A percentile compares a stretch with the other conserved stretches of the same genome.
phyloP scores from a whole-genome alignment of 441 rosid genomes.

The Arabidopsis lyrata region DNA sequence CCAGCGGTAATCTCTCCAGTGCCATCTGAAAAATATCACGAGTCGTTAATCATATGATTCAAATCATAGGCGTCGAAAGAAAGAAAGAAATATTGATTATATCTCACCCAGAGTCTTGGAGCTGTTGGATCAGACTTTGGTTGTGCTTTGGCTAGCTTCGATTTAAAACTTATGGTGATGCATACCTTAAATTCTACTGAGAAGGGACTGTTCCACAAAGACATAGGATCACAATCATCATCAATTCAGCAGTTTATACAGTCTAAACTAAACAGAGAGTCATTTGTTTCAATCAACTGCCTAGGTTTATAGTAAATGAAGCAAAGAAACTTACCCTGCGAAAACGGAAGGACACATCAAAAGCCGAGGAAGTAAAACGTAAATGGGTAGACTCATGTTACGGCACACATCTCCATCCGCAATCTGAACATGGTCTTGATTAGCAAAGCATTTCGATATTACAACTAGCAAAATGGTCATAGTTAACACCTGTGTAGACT shows the following conservation, averaged over 20 bases:
- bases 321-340: constrained; percentile 67
- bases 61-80: constrained; percentile 7
- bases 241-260: constrained; percentile 1
- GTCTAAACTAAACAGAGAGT: background rate
- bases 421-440: constrained; percentile 50
- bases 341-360: constrained; percentile 80
- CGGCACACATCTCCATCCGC: constrained; percentile 89
- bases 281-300: constrained; percentile 3
- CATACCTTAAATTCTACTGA: constrained; percentile 85
- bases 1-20: constrained; percentile 82
- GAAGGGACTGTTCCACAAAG: constrained; percentile 66
- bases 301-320: background rate
- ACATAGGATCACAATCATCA: constrained; percentile 17
- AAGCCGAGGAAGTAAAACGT: constrained; percentile 83
- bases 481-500: constrained; percentile 77
- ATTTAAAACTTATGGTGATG: constrained; percentile 70
- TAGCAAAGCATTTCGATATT: constrained; percentile 4
- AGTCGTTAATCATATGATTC: background rate
- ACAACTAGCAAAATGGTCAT: constrained; percentile 25
- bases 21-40: constrained; percentile 61
- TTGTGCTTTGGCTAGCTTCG: constrained; percentile 70
- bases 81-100: background rate
- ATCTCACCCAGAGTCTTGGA: constrained; percentile 90
- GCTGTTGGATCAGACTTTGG: constrained; percentile 79
- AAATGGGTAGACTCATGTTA: constrained; percentile 69